Percentiles rank a stretch among this genome's conserved stretches.
These are phyloP conservation scores for Paramecium sexaurelia DNA, from an alignment of 73 alveolate genomes.

Conservation along the genomic window DNA sequence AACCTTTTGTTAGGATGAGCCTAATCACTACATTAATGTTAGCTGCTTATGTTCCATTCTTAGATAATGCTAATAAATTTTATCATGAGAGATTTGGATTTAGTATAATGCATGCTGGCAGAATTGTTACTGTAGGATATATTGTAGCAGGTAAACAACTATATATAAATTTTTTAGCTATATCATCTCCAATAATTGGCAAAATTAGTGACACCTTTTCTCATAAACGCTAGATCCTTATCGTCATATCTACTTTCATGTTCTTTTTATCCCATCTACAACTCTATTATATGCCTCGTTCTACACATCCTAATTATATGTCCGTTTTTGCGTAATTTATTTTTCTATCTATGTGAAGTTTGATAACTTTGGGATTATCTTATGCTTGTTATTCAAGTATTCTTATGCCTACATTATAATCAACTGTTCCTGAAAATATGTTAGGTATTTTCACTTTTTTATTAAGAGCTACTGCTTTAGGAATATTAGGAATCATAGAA, in stretches of 20 bases:
- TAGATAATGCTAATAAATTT: conserved; percentile 53
- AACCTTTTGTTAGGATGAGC: not conserved
- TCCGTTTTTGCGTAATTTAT: conserved; percentile 14
- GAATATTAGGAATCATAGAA: conserved; percentile 1
- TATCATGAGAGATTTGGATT: conserved; percentile 47
- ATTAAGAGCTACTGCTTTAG: conserved; percentile 54
- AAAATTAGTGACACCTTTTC: not conserved
- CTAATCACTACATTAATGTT: not conserved
- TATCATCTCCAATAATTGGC: conserved; percentile 23
- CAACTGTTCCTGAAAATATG: conserved; percentile 15
- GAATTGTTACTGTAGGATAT: conserved; percentile 12
- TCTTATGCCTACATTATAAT: conserved; percentile 28
- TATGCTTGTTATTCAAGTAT: conserved; percentile 37
- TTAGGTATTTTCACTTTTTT: not conserved
- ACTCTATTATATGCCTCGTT: conserved; percentile 20
- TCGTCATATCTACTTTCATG: not conserved
- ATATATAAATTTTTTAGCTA: not conserved
- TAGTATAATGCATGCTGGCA: not conserved
- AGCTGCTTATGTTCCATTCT: conserved; percentile 34
- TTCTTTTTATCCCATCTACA: conserved; percentile 21
- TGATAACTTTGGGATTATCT: conserved; percentile 35
- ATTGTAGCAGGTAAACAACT: conserved; percentile 16
- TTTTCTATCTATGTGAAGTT: not conserved
- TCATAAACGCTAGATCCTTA: not conserved
- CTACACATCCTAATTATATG: not conserved